phyloP scores from a whole-genome alignment of 805 yeast species.

The Phaffomyces antillensis region DNA sequence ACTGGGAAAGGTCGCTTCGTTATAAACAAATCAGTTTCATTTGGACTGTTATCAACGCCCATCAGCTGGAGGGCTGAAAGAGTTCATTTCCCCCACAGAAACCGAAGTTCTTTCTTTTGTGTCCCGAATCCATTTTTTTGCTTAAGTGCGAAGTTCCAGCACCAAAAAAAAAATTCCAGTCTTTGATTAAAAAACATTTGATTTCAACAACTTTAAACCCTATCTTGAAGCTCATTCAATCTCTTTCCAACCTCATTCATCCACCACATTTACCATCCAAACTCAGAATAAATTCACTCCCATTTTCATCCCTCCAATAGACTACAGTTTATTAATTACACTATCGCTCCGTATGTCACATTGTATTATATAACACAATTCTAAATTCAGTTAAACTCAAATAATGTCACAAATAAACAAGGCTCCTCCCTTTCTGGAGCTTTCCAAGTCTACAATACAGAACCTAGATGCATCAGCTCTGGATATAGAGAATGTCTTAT shows the following conservation, averaged over 20 bases:
- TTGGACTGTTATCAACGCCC: no score
- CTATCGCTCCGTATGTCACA: conserved; percentile 1
- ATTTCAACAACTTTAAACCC: no score
- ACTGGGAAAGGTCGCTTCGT: not conserved
- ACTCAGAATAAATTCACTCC: not conserved
- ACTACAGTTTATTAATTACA: not conserved
- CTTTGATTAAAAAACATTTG: no score
- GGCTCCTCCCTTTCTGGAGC: conserved; percentile 25
- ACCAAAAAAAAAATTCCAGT: not conserved
- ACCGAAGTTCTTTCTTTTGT: not conserved
- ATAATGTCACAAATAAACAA: conserved; percentile 17
- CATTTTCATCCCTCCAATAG: no score
- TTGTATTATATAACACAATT: not conserved
- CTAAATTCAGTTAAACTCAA: not conserved
- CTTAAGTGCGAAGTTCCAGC: not conserved
- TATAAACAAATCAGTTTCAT: not conserved
- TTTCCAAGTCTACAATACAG: conserved; percentile 21
- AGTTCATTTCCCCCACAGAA: no score
- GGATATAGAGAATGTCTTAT: conserved; percentile 33
- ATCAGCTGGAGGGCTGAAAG: no score
- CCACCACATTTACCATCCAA: no score
- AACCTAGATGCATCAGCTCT: conserved; percentile 22
- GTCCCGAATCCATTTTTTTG: not conserved
- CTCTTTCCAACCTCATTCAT: not conserved
- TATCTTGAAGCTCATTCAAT: not conserved